Evolutionary conservation across 495 filamentous ascomycete genomes (phyloP), one percentile per base, ranked within the genome.

Genomic region (Polyplosphaeria fusca): DNA sequence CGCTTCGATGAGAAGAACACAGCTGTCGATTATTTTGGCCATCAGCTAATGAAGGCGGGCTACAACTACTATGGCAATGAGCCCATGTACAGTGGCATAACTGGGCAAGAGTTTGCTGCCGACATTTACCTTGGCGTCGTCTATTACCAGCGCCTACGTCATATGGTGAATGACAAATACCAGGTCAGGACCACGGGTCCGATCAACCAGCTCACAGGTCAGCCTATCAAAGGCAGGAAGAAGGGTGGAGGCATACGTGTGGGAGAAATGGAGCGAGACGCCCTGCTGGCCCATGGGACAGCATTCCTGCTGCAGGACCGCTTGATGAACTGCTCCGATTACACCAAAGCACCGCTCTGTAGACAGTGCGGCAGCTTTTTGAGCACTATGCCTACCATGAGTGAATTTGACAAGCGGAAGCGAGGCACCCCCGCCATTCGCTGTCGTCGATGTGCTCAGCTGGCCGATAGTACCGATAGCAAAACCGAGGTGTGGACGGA

Each of bases 121-220:
- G 93, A 98, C 71, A 98, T 98, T 69, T 98, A 94, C 56, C 83
- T 96, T 58, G 93, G 93, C 22, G 82, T 95, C 46, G 93, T 98
- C 53, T 95, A 96, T 77, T 98, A 98, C 79, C 93, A 98, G 70
- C 85, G 93, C 67, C 78, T 98, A 46, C 80, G 93, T 67, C 93
- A 98, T 82, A 98, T 98, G 93, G 93, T 98, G 19, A 96, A 95
- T 78, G 93, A 98, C 71, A 98, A 98, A 73, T 98, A 89, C 81
- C 93, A 98, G 73, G 93, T 97, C 53, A 83, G 93, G 68, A 96
- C 93, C 2, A 98, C 93, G 0, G 93, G 93, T 28, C 90, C 88
- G 26, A 86, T 96, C 41, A 89, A 88, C 47, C 77, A 82, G 20
- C 79, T 95, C 22, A 96, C 92, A 5, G 93, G 94, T 27, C 93